These are phyloP conservation scores for Dactylorhiza incarnata DNA, from an alignment of 106 monocot genomes.

Conservation along the genomic window DNA sequence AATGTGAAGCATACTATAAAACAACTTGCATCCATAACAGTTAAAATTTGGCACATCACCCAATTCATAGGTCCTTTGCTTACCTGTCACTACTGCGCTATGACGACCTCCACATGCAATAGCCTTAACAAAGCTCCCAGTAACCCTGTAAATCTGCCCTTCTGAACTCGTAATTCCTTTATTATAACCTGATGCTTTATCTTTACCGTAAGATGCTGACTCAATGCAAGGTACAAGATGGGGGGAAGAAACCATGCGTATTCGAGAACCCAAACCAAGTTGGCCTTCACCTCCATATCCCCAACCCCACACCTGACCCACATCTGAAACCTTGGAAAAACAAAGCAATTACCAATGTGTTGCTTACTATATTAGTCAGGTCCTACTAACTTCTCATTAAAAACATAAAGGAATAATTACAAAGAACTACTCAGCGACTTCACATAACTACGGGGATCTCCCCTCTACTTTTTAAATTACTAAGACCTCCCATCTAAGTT, in stretches of 20 bases:
- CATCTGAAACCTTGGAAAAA: constrained; percentile 71
- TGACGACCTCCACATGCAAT: constrained; percentile 98
- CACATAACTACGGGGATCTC: too few relatives aligned
- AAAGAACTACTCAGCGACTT: too few relatives aligned
- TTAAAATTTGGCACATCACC: background rate
- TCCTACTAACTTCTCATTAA: background rate
- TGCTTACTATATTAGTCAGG: background rate
- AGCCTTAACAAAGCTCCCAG: constrained; percentile 68
- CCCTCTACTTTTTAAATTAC: too few relatives aligned
- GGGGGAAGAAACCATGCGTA: constrained; percentile 81
- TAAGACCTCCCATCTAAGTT: too few relatives aligned
- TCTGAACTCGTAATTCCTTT: constrained; percentile 40
- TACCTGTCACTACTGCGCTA: constrained; percentile 91
- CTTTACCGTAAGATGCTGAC: constrained; percentile 43
- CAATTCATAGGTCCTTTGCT: background rate
- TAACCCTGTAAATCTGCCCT: constrained; percentile 18
- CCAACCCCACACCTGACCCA: constrained; percentile 98
- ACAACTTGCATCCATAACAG: background rate
- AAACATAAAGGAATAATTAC: background rate
- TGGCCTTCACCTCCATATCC: constrained; percentile 99
- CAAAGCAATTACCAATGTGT: constrained; percentile 20
- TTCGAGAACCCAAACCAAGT: constrained; percentile 88
- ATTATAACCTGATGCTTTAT: constrained; percentile 24
- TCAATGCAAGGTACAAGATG: constrained; percentile 82
- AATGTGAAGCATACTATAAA: background rate